Evolutionary conservation across 371 early-diverging fungal genomes (phyloP), one percentile per base, ranked within the genome.

Genomic region (Mucor racemosus): DNA sequence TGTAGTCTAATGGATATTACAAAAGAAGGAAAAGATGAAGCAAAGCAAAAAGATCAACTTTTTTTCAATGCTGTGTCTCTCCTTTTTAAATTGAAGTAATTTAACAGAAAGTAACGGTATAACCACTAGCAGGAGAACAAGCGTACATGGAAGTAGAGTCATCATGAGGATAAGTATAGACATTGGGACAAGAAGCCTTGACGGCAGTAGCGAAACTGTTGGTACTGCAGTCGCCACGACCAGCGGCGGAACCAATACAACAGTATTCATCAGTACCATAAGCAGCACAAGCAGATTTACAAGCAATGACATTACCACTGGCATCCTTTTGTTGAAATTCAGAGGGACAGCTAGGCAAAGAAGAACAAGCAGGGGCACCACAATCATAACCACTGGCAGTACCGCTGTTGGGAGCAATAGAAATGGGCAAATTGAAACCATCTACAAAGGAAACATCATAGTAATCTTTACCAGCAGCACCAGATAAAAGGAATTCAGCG

Each of bases 361-460:
- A 26, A 9, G 63, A 4, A 56, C 81, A 80, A 19, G 50, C 62
- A 33, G 78, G 76, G 21, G 66, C 44, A 50, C 81, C 81, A 54
- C 81, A 80, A 31, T 64, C 67, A 42, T 73, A 67, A 48, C 71
- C 72, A 40, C 65, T 46, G 6, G 60, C 63, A 31, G 56, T 19
- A 34, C 62, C 69, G 19, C 67, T 66, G 41, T 76, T 69, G 13
- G 80, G 77, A 17, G 59, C 21, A 21, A 79, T 72, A 55, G 50
- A 33, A 13, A 79, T 34, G 4, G 80, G 80, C 14, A 79, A 56
- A 21, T 79, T 79, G 64, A 64, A 75, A 8, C 80, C 80, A 48
- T 79, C 80, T 7, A 79, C 80, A 62, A 77, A 73, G 4, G 74
- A 73, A 10, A 79, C 50, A 56, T 79, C 80, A 46, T 79, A 79